These are phyloP conservation scores for Phialophora verrucosa DNA, from an alignment of 2,329 filamentous ascomycete species.

Conservation along the genomic window DNA sequence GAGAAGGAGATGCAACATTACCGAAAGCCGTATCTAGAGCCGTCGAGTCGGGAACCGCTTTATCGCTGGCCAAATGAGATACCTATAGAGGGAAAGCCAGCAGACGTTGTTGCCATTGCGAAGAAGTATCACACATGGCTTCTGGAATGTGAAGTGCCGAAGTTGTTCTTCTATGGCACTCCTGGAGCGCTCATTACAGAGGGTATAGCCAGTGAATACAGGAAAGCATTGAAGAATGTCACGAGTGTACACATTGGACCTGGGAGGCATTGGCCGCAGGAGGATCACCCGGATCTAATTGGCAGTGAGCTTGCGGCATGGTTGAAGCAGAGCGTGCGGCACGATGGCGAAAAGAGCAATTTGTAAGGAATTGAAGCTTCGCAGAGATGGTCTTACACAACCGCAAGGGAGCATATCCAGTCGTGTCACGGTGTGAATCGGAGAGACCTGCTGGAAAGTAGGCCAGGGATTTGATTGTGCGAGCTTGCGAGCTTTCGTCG, in stretches of 20 bases:
- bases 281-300: slow-evolving; percentile 3
- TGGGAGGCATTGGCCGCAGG: neutral
- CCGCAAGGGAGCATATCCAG: too few species aligned
- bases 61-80: neutral
- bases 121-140: neutral
- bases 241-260: neutral
- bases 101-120: neutral
- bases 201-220: neutral
- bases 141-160: slow-evolving; percentile 2
- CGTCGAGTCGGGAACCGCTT: neutral
- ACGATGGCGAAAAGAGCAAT: too few species aligned
- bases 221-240: neutral
- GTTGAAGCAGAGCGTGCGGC: neutral
- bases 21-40: neutral
- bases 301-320: neutral
- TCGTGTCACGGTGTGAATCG: too few species aligned
- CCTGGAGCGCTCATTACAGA: slow-evolving; percentile 4
- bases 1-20: slow-evolving; percentile 5
- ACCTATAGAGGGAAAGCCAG: neutral
- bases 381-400: too few species aligned
- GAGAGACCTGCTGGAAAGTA: too few species aligned
- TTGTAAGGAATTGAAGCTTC: too few species aligned
- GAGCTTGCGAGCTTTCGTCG: too few species aligned
- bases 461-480: too few species aligned
- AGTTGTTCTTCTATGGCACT: slow-evolving; percentile 11